phyloP scores from a whole-genome alignment of 1,284 basidiomycete genomes.

The Trametes polyzona region DNA sequence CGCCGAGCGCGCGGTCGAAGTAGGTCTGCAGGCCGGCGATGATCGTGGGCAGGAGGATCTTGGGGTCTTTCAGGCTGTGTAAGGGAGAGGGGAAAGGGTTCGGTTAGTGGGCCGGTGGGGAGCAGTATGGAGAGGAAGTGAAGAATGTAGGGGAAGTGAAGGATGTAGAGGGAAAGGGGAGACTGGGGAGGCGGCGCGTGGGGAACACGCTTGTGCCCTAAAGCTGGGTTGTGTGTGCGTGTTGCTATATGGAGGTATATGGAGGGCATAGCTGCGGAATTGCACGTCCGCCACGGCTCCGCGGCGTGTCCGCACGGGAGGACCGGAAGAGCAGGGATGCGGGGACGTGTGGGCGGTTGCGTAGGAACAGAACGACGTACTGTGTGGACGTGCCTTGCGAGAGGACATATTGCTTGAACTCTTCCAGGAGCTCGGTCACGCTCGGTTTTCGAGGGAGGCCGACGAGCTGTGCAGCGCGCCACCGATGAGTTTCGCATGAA shows the following conservation, averaged over 20 bases:
- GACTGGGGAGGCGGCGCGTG: no score
- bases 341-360: no score
- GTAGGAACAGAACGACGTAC: constrained; percentile 45
- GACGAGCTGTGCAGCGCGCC: constrained; percentile 65
- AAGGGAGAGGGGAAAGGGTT: background rate
- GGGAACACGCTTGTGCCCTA: no score
- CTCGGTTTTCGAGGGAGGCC: constrained; percentile 83
- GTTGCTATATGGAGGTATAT: no score
- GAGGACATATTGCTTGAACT: constrained; percentile 75
- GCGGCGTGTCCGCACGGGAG: no score
- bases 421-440: constrained; percentile 78
- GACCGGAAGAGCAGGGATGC: no score
- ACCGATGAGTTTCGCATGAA: background rate
- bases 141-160: no score
- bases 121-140: no score
- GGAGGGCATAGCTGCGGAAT: no score
- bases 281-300: no score
- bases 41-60: constrained; percentile 75
- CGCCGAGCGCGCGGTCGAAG: constrained; percentile 91
- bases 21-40: constrained; percentile 90
- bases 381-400: constrained; percentile 50
- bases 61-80: constrained; percentile 63
- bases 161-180: no score
- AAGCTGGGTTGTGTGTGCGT: no score
- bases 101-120: background rate